phyloP scores from a whole-genome alignment of 257 asterid species.

The Buddleja alternifolia region DNA sequence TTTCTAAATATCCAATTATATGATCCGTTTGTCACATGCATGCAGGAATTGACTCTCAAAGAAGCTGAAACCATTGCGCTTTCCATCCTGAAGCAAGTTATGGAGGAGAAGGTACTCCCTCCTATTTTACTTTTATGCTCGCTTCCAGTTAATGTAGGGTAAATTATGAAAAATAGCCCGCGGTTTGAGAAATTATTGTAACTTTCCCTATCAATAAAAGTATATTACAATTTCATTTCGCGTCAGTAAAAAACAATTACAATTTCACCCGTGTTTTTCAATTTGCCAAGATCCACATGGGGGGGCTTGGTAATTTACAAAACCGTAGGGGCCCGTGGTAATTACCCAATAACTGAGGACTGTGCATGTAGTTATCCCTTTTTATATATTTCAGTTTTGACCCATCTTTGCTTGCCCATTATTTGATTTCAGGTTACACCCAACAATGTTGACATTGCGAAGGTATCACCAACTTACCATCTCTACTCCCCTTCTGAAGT shows the following conservation, averaged over 20 bases:
- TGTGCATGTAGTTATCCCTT: too few species aligned
- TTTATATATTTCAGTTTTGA: not conserved
- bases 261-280: too few species aligned
- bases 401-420: not conserved
- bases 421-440: conserved; percentile 75
- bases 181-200: too few species aligned
- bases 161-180: too few species aligned
- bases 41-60: conserved; percentile 70
- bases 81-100: conserved; percentile 83
- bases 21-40: conserved; percentile 4
- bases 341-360: too few species aligned
- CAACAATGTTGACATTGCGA: conserved; percentile 87
- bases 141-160: too few species aligned
- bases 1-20: not conserved
- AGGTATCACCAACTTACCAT: conserved; percentile 86
- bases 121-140: not conserved
- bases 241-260: too few species aligned
- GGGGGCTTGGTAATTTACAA: too few species aligned
- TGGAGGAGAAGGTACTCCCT: conserved; percentile 80
- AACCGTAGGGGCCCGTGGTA: too few species aligned
- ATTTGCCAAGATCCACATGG: too few species aligned
- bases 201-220: too few species aligned
- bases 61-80: conserved; percentile 90
- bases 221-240: too few species aligned
- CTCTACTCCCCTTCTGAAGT: conserved; percentile 82